A percentile compares a stretch with the other conserved stretches of the same genome.
Evolutionary conservation across 495 filamentous ascomycete species (phyloP).

Genomic region (Penicillium argentinense): DNA sequence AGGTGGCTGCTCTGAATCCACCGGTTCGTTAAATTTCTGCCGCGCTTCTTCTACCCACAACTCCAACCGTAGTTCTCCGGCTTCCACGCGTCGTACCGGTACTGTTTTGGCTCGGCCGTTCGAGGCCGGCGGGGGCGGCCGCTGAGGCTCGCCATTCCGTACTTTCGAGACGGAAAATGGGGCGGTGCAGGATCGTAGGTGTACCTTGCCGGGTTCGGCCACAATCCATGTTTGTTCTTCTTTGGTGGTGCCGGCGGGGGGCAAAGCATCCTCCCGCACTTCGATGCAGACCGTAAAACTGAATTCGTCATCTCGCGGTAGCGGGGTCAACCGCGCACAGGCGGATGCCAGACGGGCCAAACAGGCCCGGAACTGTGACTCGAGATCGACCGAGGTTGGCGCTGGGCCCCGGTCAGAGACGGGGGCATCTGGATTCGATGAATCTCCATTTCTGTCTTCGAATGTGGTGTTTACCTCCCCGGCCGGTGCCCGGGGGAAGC

Average conservation of each 20-base stretch:
- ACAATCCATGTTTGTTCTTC: slow-evolving; percentile 55
- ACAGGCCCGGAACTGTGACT: slow-evolving; percentile 70
- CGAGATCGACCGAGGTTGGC: slow-evolving; percentile 56
- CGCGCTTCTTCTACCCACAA: slow-evolving; percentile 58
- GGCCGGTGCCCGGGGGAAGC: slow-evolving; percentile 65
- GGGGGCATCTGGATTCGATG: slow-evolving; percentile 39
- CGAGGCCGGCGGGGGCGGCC: slow-evolving; percentile 38
- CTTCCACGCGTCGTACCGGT: slow-evolving; percentile 54
- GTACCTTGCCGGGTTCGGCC: slow-evolving; percentile 50
- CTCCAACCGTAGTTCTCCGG: slow-evolving; percentile 54
- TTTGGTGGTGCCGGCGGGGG: slow-evolving; percentile 67
- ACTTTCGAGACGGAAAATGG: slow-evolving; percentile 47
- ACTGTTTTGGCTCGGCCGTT: slow-evolving; percentile 52
- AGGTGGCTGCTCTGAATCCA: slow-evolving; percentile 43
- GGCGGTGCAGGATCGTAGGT: slow-evolving; percentile 45
- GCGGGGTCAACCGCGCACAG: slow-evolving; percentile 58
- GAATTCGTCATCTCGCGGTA: slow-evolving; percentile 69
- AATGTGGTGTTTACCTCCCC: slow-evolving; percentile 54
- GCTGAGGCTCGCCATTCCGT: slow-evolving; percentile 38
- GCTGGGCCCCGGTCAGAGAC: slow-evolving; percentile 34
- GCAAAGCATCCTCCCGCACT: slow-evolving; percentile 67
- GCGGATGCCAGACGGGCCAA: slow-evolving; percentile 49
- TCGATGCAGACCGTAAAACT: slow-evolving; percentile 88
- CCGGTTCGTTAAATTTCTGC: slow-evolving; percentile 54
- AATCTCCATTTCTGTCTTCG: slow-evolving; percentile 47